Conservation (phyloP, 805 yeast species). For the Cyberlindnera suaveolens region DNA sequence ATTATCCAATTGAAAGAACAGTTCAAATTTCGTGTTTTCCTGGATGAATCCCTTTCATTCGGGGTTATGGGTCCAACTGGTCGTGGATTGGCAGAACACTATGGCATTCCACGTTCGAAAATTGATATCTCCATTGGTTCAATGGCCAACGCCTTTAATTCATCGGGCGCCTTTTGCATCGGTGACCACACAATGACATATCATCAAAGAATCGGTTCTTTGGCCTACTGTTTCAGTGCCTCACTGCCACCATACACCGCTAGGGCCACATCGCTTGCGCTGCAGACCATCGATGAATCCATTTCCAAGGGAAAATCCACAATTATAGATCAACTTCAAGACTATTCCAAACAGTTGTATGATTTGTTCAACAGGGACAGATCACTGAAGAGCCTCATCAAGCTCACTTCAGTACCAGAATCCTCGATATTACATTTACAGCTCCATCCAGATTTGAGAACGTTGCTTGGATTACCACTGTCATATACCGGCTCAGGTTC, state of each 20-base stretch:
- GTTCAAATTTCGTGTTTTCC: conserved; percentile 77
- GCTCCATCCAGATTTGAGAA: conserved; percentile 42
- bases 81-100: conserved; percentile 78
- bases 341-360: conserved; percentile 35
- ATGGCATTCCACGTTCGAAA: conserved; percentile 49
- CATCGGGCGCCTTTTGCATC: conserved; percentile 91
- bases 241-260: conserved; percentile 91
- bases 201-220: conserved; percentile 87
- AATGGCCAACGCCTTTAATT: conserved; percentile 71
- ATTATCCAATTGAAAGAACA: conserved; percentile 70
- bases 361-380: conserved; percentile 34
- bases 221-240: conserved; percentile 91
- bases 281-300: conserved; percentile 41
- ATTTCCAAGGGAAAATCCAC: conserved; percentile 36
- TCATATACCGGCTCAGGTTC: conserved; percentile 26
- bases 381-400: conserved; percentile 33
- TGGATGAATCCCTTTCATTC: conserved; percentile 83
- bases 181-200: conserved; percentile 79
- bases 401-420: conserved; percentile 46
- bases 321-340: conserved; percentile 29
- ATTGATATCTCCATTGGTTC: conserved; percentile 86
- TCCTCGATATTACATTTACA: conserved; percentile 71
- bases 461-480: conserved; percentile 38
- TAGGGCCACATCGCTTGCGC: conserved; percentile 48
- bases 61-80: conserved; percentile 86